Evolutionary conservation across 2,329 filamentous ascomycete species (phyloP), one percentile per base, ranked within the genome.

Genomic region (Pseudomassariella vexata): DNA sequence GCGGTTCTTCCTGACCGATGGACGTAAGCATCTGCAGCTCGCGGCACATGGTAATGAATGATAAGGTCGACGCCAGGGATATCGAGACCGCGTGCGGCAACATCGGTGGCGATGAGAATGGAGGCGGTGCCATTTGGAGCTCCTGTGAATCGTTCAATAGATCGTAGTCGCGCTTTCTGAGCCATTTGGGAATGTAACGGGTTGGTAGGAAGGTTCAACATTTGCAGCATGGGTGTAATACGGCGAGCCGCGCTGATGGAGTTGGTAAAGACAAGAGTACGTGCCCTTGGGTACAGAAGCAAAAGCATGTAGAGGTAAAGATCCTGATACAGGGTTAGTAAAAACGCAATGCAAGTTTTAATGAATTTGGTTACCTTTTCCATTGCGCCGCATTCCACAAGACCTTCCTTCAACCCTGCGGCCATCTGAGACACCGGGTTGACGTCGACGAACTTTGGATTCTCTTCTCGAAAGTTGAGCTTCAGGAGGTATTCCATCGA

Each of bases 1-100:
- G 92, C 92, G 1, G 92, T 96, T 43, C 92, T 85, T 9, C 92
- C 92, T 1, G 92, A 95, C 16, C 92, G 81, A 55, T 98, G 92
- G 10, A 98, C 89, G 53, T 98, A 98, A 28, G 83, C 83, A 56
- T 96, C 90, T 20, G 92, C 92, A 1, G 87, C 72, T 36, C 89
- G 83, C 2, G 92, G 92, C 0, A 95, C 80, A 57, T 98, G 90
- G 62, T 98, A 98, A 61, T 98, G 92, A 12, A 98, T 66, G 11
- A 98, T 83, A 10, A 94, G 72, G 46, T 95, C 84, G 28, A 96
- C 87, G 20, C 80, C 78, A 27, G 85, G 82, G 46, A 98, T 95
- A 56, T 98, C 92, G 28, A 98, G 78, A 59, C 92, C 92, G 40
- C 90, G 80, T 7, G 90, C 88, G 3, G 90, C 90, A 17, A 95